Percentiles rank a stretch among this genome's conserved stretches.
Evolutionary conservation across 2,329 filamentous ascomycete genomes (phyloP).

Genomic region (Aspergillus sp.): DNA sequence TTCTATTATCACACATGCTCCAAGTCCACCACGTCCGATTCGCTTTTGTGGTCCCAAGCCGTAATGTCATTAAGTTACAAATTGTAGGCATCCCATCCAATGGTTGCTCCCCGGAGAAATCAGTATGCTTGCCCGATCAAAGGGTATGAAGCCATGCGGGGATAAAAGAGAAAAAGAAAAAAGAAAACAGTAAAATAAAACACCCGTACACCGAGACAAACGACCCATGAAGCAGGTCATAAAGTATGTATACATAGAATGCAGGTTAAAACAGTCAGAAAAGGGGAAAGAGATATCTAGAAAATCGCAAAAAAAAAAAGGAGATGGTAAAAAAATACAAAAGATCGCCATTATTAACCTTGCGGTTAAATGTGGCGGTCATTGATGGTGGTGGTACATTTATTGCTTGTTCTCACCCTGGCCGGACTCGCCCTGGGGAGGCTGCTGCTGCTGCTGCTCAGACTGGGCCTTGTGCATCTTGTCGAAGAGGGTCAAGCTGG

Average conservation of each 20-base stretch:
- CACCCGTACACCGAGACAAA: conserved; percentile 43
- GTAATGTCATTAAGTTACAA: conserved; percentile 47
- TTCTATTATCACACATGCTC: conserved; percentile 46
- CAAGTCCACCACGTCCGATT: conserved; percentile 38
- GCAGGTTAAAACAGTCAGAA: conserved; percentile 29
- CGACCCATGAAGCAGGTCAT: conserved; percentile 28
- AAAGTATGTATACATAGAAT: conserved; percentile 46
- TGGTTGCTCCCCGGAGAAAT: conserved; percentile 22
- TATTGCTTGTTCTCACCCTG: conserved; percentile 72
- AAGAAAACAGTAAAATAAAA: conserved; percentile 23
- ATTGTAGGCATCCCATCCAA: conserved; percentile 35
- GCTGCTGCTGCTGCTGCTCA: conserved; percentile 63
- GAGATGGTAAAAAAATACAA: conserved; percentile 28
- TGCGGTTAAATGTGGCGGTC: conserved; percentile 20
- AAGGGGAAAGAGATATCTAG: conserved; percentile 32
- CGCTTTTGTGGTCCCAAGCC: conserved; percentile 40
- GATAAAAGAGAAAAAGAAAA: conserved; percentile 21
- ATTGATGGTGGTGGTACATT: conserved; percentile 34
- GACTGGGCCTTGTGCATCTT: conserved; percentile 98
- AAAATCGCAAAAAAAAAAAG: conserved; percentile 18
- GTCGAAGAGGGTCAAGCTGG: conserved; percentile 95
- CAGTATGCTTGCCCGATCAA: conserved; percentile 25
- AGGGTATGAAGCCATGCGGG: conserved; percentile 33
- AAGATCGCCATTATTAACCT: conserved; percentile 17
- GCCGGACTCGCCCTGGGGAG: conserved; percentile 50